Evolutionary conservation across 2,329 filamentous ascomycete species (phyloP).

Genomic region (Emmonsiellopsis sp.): DNA sequence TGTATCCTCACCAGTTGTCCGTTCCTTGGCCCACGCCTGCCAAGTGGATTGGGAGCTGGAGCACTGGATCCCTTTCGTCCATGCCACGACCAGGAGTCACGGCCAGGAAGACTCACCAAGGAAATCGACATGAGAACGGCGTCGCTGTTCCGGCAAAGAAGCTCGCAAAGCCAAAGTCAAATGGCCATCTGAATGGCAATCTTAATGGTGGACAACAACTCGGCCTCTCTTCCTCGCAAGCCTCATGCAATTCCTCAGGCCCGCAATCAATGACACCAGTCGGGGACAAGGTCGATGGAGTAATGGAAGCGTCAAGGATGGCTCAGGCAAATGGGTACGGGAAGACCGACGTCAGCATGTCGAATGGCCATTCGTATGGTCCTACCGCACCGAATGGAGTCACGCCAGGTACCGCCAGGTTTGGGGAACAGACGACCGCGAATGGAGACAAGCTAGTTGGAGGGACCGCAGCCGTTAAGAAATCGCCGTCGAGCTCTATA

Average conservation of each 20-base stretch:
- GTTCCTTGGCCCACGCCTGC: conserved; percentile 39
- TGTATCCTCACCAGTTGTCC: conserved; percentile 1
- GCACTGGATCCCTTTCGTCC: conserved; percentile 33
- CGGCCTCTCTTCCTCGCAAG: conserved; percentile 30
- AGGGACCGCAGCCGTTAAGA: conserved; percentile 14
- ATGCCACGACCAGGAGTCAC: conserved; percentile 42
- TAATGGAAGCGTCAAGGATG: conserved; percentile 22
- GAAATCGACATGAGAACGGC: conserved; percentile 78
- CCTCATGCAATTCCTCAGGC: conserved; percentile 26
- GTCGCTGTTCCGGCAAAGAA: conserved; percentile 70
- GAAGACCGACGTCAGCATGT: conserved; percentile 27
- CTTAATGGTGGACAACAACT: conserved; percentile 33
- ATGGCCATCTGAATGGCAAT: conserved; percentile 45
- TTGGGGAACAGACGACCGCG: conserved; percentile 18
- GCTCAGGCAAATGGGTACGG: conserved; percentile 27
- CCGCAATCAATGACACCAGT: conserved; percentile 17
- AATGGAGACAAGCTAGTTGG: conserved; percentile 20
- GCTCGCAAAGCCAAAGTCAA: conserved; percentile 50
- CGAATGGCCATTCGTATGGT: conserved; percentile 25
- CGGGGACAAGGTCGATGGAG: conserved; percentile 19
- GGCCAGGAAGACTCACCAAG: conserved; percentile 54
- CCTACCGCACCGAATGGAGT: conserved; percentile 20
- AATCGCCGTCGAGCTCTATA: conserved; percentile 41
- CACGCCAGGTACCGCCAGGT: conserved; percentile 9
- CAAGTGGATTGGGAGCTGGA: conserved; percentile 40